Percentiles rank a stretch among this genome's conserved stretches.
Evolutionary conservation across 1,284 basidiomycete species (phyloP).

Genomic region (Fomes fomentarius): DNA sequence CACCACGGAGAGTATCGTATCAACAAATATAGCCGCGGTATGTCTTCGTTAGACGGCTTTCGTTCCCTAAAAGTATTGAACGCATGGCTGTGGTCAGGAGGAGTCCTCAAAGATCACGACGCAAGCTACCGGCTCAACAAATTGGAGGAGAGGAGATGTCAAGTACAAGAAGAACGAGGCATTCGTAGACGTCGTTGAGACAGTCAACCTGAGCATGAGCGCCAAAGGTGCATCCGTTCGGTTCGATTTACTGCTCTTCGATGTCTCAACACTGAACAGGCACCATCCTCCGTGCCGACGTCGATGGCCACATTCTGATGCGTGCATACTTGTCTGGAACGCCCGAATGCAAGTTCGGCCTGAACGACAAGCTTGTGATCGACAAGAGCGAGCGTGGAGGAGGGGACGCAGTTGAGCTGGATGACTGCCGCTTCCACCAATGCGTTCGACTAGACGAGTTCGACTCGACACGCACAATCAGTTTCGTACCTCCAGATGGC

Average conservation of each 20-base stretch:
- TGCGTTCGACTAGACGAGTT: slow-evolving; percentile 96
- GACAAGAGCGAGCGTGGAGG: slow-evolving; percentile 75
- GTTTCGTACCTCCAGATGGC: slow-evolving; percentile 97
- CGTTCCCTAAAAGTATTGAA: too few relatives aligned
- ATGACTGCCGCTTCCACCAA: slow-evolving; percentile 99
- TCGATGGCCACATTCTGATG: slow-evolving; percentile 98
- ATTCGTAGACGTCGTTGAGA: slow-evolving; percentile 98
- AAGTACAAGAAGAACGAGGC: slow-evolving; percentile 99
- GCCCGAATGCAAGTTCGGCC: slow-evolving; percentile 96
- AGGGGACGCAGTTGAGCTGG: slow-evolving; percentile 86
- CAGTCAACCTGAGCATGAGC: slow-evolving; percentile 95
- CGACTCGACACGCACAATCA: slow-evolving; percentile 91
- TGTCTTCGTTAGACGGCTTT: too few relatives aligned
- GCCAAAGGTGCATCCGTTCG: slow-evolving; percentile 71
- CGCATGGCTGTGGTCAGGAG: too few relatives aligned
- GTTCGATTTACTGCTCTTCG: not conserved
- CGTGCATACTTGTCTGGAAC: slow-evolving; percentile 95
- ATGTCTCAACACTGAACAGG: slow-evolving; percentile 56
- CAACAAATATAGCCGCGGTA: slow-evolving; percentile 79
- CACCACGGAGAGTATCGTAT: slow-evolving; percentile 95
- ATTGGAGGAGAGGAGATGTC: slow-evolving; percentile 92
- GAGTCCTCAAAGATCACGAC: slow-evolving; percentile 96
- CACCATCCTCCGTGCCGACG: slow-evolving; percentile 91
- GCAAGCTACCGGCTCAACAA: slow-evolving; percentile 94
- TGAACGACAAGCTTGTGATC: slow-evolving; percentile 97